Base-by-base conservation (phyloP, 208 protist species). In the Phytomonas francai region DNA sequence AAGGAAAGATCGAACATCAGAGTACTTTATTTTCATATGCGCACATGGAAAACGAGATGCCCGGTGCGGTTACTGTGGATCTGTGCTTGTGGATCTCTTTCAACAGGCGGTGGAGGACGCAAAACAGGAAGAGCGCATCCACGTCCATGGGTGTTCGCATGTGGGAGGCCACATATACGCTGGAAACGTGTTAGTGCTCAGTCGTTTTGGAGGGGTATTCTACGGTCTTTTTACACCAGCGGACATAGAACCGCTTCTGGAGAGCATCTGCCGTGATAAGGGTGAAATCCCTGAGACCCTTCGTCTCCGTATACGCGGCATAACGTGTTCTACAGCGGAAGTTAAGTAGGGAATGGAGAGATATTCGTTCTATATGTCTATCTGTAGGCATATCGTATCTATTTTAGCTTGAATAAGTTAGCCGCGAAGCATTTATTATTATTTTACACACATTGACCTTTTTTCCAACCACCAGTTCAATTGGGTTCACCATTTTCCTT, bases 151-250 rank as follows among this genome's bases (percentile, higher is more conserved):
- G 14, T 68, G 73, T 56, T 65, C 64, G 14, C 68, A 78, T 63
- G 34, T 80, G 29, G 79, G 72, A 32, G 75, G 79, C 16, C 75
- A 76, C 62, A 31, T 65, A 42, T 79, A 76, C 63, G 79, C 76
- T 14, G 75, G 64, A 27, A 80, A 75, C 58, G 72, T 72, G 49
- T 60, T 84, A 5, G 31, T 81, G 22, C 80, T 76, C 67, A 74
- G 29, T 65, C 34, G n/a, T 1, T 61, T 74, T 36, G 60, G 68
- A 30, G 59, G 49, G 22, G 51, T 70, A 27, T 71, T 62, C 49
- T 79, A 71, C 39, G 68, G 76, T 11, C 67, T 34, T 8, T 62
- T 76, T 4, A 75, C 56, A 0, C 72, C 71, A 1, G 57, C 39
- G 14, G 58, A 76, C 59, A 68, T 69, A 27, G 68, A 60, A 29